Percentiles rank a stretch among this genome's conserved stretches.
These are phyloP conservation scores for Epipyxis sp. DNA, from an alignment of 108 stramenopile species.

Conservation along the genomic window DNA sequence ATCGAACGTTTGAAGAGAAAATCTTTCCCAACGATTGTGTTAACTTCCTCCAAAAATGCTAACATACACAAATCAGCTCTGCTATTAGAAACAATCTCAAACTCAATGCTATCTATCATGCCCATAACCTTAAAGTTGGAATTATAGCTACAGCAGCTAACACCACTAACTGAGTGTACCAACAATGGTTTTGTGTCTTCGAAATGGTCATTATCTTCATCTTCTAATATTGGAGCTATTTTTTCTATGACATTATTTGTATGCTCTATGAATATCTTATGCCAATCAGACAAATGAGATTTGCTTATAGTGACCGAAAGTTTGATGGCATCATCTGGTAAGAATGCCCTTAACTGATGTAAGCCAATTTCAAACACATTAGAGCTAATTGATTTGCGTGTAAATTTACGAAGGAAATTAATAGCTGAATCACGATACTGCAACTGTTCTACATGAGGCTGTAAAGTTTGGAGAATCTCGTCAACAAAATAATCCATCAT, in stretches of 20 bases:
- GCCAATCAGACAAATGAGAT: neutral
- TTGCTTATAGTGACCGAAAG: neutral
- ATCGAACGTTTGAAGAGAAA: conserved; percentile 16
- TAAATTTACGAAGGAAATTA: neutral
- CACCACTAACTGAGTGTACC: neutral
- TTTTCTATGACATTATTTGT: neutral
- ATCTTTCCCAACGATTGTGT: neutral
- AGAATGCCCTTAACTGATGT: neutral
- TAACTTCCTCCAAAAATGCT: conserved; percentile 24
- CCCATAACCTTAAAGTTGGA: neutral
- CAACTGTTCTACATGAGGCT: neutral
- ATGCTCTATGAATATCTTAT: neutral
- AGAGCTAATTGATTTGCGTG: neutral
- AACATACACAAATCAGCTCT: neutral
- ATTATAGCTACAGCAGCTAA: neutral
- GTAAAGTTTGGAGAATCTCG: neutral
- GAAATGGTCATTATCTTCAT: too few relatives aligned
- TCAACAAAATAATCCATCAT: neutral
- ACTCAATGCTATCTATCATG: neutral
- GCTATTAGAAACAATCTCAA: conserved; percentile 18
- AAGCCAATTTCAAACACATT: neutral
- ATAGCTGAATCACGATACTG: neutral
- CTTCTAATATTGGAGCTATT: neutral
- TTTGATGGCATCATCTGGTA: neutral
- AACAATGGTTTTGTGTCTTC: neutral